These are phyloP conservation scores for Suillus occidentalis DNA, from an alignment of 768 basidiomycete species.

Conservation along the genomic window DNA sequence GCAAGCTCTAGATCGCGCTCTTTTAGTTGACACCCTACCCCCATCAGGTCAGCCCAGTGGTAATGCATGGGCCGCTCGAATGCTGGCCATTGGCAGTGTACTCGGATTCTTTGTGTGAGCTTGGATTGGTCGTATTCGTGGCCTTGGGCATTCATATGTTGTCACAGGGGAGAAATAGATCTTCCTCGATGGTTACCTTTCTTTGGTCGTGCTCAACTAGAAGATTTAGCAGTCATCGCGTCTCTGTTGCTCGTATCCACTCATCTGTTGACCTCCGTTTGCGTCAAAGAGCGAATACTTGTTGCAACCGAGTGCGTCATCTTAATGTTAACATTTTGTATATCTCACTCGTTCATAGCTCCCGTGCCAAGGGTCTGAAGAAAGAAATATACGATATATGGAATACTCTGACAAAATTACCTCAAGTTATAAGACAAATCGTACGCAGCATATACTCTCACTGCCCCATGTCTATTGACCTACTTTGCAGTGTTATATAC, in stretches of 20 bases:
- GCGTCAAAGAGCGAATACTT: slow-evolving; percentile 76
- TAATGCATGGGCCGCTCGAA: slow-evolving; percentile 95
- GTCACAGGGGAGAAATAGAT: slow-evolving; percentile 72
- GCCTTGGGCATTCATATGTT: neutral
- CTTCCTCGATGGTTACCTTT: slow-evolving; percentile 70
- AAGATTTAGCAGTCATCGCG: slow-evolving; percentile 79
- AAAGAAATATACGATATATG: slow-evolving; percentile 67
- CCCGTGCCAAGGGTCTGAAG: slow-evolving; percentile 28
- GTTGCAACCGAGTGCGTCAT: slow-evolving; percentile 38
- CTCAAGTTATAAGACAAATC: slow-evolving; percentile 74
- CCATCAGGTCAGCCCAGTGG: slow-evolving; percentile 74
- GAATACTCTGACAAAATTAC: slow-evolving; percentile 66
- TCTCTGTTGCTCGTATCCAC: slow-evolving; percentile 62
- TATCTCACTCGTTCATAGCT: slow-evolving; percentile 10
- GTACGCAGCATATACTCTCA: slow-evolving; percentile 45
- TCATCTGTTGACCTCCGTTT: slow-evolving; percentile 60
- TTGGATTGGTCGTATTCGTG: neutral
- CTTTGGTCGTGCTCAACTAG: slow-evolving; percentile 75
- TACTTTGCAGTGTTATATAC: slow-evolving; percentile 61
- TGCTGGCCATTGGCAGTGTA: slow-evolving; percentile 85
- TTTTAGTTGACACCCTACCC: slow-evolving; percentile 85
- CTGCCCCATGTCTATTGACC: slow-evolving; percentile 12
- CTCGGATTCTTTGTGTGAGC: slow-evolving; percentile 86
- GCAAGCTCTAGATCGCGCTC: slow-evolving; percentile 86
- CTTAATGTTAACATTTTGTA: neutral